phyloP scores from a whole-genome alignment of 2,329 filamentous ascomycete genomes.

The Pochonia chlamydosporia region DNA sequence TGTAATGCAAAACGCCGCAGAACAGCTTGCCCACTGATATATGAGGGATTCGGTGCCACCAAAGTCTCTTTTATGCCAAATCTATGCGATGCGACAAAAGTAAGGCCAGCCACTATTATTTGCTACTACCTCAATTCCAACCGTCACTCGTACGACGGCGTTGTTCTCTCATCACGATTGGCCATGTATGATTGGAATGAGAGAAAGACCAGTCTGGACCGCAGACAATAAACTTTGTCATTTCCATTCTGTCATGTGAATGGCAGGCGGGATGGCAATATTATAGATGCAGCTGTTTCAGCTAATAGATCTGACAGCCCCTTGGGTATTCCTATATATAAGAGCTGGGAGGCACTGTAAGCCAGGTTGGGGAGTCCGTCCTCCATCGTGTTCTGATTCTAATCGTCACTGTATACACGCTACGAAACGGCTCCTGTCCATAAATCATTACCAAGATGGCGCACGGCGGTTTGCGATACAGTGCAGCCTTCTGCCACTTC shows the following conservation, averaged over 20 bases:
- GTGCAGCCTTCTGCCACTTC: constrained; percentile 10
- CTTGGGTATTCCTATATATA: not conserved
- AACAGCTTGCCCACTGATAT: not conserved
- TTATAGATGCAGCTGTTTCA: too few species aligned
- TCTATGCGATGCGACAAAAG: not conserved
- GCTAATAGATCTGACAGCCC: too few species aligned
- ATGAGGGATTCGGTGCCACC: not conserved
- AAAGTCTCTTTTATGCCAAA: not conserved
- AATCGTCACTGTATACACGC: too few species aligned
- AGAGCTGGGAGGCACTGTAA: too few species aligned
- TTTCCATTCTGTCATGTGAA: not conserved
- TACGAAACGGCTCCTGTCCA: too few species aligned
- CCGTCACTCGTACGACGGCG: not conserved
- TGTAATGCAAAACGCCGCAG: not conserved
- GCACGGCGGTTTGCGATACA: not conserved
- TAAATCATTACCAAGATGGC: not conserved
- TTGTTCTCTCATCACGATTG: not conserved
- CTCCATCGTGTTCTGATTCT: not conserved
- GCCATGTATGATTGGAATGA: not conserved
- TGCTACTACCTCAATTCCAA: not conserved
- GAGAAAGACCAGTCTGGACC: not conserved
- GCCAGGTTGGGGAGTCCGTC: not conserved
- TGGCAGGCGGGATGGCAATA: not conserved
- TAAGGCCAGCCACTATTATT: not conserved
- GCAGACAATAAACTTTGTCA: not conserved